Percentiles rank a stretch among this genome's conserved stretches.
phyloP scores from a whole-genome alignment of 2,329 filamentous ascomycete species.

The Paracorniculantispora psalliotae region DNA sequence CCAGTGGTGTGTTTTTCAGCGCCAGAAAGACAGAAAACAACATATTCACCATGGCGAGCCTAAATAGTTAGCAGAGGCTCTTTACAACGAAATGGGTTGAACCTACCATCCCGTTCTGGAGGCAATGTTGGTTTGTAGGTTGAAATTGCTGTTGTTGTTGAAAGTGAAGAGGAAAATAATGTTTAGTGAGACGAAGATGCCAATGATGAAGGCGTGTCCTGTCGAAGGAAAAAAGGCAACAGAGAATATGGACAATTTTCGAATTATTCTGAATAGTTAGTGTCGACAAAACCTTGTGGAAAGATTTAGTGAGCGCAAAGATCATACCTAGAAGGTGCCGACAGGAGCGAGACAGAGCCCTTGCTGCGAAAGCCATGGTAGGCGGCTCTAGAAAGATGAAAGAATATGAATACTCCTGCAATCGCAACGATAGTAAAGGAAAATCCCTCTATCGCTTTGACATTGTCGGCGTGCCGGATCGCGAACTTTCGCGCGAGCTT shows the following conservation, averaged over 20 bases:
- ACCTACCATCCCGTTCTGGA: constrained; percentile 35
- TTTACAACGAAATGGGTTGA: not conserved
- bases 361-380: not conserved
- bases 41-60: constrained; percentile 42
- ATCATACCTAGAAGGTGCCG: constrained; percentile 1
- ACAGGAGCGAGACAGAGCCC: not conserved
- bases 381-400: not conserved
- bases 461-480: constrained; percentile 2
- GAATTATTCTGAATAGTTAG: constrained; percentile 21
- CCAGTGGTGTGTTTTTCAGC: constrained; percentile 55
- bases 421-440: not conserved
- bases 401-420: not conserved
- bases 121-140: constrained; percentile 29
- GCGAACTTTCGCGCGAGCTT: not conserved
- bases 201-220: constrained; percentile 28
- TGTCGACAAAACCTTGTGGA: not conserved
- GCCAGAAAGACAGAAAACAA: constrained; percentile 48
- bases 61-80: constrained; percentile 13
- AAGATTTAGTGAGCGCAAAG: not conserved
- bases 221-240: constrained; percentile 25
- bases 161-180: constrained; percentile 29
- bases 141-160: constrained; percentile 27
- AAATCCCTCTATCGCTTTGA: constrained; percentile 7
- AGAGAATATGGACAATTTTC: constrained; percentile 24
- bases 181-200: constrained; percentile 30